Evolutionary conservation across 108 stramenopile species (phyloP), one percentile per base, ranked within the genome.

Genomic region (Nannochloropsis granulata): DNA sequence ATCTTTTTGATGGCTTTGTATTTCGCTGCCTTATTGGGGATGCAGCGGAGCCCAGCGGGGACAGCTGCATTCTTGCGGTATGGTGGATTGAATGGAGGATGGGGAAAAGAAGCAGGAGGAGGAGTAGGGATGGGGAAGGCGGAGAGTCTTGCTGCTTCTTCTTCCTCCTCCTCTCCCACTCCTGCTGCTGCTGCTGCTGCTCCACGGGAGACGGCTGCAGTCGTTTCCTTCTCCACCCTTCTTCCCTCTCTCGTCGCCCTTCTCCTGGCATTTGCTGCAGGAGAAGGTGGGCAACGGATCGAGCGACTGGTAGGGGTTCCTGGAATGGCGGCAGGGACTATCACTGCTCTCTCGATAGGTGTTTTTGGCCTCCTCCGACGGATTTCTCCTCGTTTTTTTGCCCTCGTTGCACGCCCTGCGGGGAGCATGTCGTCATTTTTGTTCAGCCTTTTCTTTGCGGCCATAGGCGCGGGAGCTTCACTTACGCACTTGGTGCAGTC

Each of bases 1-100:
- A 71, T 87, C 16, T 84, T 87, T 24, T 80, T 87, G 25, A 87
- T 87, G 87, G 84, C 84, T 23, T 19, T 84, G 24, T 84, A 87
- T 45, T 87, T 87, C 43, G 80, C 87, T 24, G 78, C 43, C 13
- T 46, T 87, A 12, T 44, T 84, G 42, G 87, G 83, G 24, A 83
- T 79, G 5, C 45, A 87, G 21, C 80, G 80, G 19, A n/a, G 43
- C 25, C 83, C 83, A 14, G 25, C 24, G 16, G 43, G 23, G 24
- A 8, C 23, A 13, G 1, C 82, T 23, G 34, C 79, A 24, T 83
- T 83, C 23, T 23, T 46, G 23, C 3, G 45, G 19, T 78, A n/a
- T 12, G n/a, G 45, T 83, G 34, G 23, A 56, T 16, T 11, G 8
- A 81, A 25, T 25, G 25, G 13, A 81, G 23, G 43, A 26, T 78